Conservation (phyloP, 768 basidiomycete species). For the Serendipita sp. region DNA sequence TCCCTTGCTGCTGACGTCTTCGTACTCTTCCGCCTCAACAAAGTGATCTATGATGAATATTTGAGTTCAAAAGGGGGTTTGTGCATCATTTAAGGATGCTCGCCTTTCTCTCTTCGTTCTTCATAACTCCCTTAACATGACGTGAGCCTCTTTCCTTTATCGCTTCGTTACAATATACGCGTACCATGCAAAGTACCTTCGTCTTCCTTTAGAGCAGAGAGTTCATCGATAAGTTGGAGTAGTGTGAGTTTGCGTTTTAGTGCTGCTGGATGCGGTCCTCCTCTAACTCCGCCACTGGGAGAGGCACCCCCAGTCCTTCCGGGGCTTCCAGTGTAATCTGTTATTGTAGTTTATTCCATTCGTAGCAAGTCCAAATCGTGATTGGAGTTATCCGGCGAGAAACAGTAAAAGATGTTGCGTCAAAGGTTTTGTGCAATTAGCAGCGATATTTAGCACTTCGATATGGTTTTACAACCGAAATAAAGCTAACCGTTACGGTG, state of each 20-base stretch:
- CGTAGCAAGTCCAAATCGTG: no score
- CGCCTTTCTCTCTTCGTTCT: conserved; percentile 41
- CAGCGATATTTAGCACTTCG: no score
- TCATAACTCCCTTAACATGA: conserved; percentile 16
- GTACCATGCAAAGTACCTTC: conserved; percentile 11
- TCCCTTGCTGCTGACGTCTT: conserved; percentile 50
- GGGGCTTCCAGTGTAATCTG: background rate
- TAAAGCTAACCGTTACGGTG: no score
- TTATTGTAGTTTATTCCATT: background rate
- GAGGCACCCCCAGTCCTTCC: background rate
- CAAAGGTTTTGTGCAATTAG: no score
- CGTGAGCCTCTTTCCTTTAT: conserved; percentile 3
- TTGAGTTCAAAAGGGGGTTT: background rate
- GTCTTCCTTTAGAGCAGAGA: conserved; percentile 29
- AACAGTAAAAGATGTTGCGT: no score
- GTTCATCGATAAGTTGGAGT: conserved; percentile 29
- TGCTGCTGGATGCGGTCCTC: background rate
- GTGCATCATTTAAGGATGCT: background rate
- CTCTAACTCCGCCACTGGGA: background rate
- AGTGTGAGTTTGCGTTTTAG: conserved; percentile 29
- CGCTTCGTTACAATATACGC: background rate
- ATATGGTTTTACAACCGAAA: no score
- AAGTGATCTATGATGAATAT: background rate
- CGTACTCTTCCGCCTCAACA: conserved; percentile 33
- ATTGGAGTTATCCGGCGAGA: no score